Conservation (phyloP, 345 rosid species). For the Orychophragmus violaceus region DNA sequence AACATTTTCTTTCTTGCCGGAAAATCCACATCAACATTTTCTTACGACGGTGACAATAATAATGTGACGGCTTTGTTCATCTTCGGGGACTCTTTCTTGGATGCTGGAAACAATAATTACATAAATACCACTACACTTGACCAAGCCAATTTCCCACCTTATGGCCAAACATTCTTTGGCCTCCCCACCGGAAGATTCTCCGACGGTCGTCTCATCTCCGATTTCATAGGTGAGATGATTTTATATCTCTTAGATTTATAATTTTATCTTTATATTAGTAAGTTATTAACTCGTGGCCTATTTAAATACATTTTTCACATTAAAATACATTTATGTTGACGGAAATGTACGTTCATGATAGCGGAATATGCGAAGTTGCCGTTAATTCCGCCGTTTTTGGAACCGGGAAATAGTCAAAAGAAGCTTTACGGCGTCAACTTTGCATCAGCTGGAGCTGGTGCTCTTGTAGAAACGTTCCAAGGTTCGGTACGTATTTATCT, state of each 20-base stretch:
- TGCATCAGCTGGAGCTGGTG: conserved; percentile 91
- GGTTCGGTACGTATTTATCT: conserved; percentile 42
- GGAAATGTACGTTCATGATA: conserved; percentile 14
- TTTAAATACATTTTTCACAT: conserved; percentile 12
- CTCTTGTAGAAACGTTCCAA: conserved; percentile 58
- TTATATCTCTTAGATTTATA: too few relatives aligned
- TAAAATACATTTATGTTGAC: too few relatives aligned
- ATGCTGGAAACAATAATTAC: conserved; percentile 84
- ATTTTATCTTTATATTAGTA: too few relatives aligned
- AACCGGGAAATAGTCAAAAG: conserved; percentile 47
- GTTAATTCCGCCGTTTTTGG: conserved; percentile 59
- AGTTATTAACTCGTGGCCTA: not conserved
- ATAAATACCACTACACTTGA: conserved; percentile 67
- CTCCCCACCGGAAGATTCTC: conserved; percentile 84
- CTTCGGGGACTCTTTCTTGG: conserved; percentile 78
- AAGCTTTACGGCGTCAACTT: conserved; percentile 57
- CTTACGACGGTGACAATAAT: conserved; percentile 4
- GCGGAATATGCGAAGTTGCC: conserved; percentile 72
- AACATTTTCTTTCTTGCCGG: conserved; percentile 3
- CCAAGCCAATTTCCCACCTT: conserved; percentile 80
- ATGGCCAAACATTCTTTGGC: conserved; percentile 66
- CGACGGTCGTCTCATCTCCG: conserved; percentile 69
- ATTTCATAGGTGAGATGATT: conserved; percentile 57
- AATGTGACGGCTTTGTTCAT: conserved; percentile 39
- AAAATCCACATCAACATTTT: not conserved